Percentiles rank a stretch among this genome's conserved stretches.
These are phyloP conservation scores for Cadophora sp. DNA, from an alignment of 2,329 filamentous ascomycete species.

Conservation along the genomic window DNA sequence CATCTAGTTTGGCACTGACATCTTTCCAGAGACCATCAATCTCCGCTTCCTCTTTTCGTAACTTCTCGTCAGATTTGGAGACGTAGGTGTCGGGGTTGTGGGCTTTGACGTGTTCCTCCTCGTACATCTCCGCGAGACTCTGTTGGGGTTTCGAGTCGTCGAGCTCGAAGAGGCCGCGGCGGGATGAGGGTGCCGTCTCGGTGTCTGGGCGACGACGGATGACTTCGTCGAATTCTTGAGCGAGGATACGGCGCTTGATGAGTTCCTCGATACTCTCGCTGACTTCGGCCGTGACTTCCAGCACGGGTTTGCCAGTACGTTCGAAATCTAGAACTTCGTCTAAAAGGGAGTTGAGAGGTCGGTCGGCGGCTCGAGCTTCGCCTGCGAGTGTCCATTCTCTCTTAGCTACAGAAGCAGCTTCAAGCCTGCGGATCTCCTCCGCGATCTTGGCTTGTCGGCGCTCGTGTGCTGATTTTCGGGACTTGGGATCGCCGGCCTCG, in stretches of 20 bases:
- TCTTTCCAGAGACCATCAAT: slow-evolving; percentile 85
- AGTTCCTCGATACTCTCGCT: slow-evolving; percentile 91
- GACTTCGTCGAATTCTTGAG: slow-evolving; percentile 91
- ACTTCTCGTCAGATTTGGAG: slow-evolving; percentile 81
- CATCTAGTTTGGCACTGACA: slow-evolving; percentile 80
- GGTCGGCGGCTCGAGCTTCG: slow-evolving; percentile 81
- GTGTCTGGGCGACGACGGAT: slow-evolving; percentile 79
- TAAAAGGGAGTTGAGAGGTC: slow-evolving; percentile 89
- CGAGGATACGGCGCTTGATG: slow-evolving; percentile 91
- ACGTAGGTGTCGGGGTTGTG: slow-evolving; percentile 81
- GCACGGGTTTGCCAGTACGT: slow-evolving; percentile 90
- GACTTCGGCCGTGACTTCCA: slow-evolving; percentile 89
- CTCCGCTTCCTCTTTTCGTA: slow-evolving; percentile 82
- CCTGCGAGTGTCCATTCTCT: slow-evolving; percentile 90
- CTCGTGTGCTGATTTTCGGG: slow-evolving; percentile 84
- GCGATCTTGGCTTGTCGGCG: slow-evolving; percentile 83
- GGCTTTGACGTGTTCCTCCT: slow-evolving; percentile 84
- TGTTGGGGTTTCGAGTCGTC: slow-evolving; percentile 89
- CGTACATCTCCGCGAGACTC: slow-evolving; percentile 90
- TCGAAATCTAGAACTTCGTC: slow-evolving; percentile 97
- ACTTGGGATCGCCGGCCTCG: slow-evolving; percentile 72
- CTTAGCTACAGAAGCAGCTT: slow-evolving; percentile 87
- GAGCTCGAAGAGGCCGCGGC: slow-evolving; percentile 73
- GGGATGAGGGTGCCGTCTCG: slow-evolving; percentile 63
- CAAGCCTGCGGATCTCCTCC: slow-evolving; percentile 89